These are phyloP conservation scores for Trichoderma sp. DNA, from an alignment of 2,329 filamentous ascomycete species.

Conservation along the genomic window DNA sequence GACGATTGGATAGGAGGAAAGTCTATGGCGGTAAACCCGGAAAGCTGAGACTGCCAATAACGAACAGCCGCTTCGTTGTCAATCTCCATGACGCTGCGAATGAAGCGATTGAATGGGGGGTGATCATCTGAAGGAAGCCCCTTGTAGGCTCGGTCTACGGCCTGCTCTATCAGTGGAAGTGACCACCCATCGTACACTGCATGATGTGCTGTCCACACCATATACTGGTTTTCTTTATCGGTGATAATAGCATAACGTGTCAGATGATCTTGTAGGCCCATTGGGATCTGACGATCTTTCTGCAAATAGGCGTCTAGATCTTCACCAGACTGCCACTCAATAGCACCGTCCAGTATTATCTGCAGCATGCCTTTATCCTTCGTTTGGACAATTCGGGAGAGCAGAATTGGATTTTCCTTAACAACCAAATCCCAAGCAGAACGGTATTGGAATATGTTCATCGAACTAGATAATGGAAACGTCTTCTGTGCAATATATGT, in stretches of 20 bases:
- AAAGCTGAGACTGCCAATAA: no score
- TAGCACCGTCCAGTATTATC: neutral
- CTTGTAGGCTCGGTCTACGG: neutral
- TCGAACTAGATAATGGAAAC: neutral
- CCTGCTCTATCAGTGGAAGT: conserved; percentile 8
- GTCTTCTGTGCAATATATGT: neutral
- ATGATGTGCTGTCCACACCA: conserved; percentile 23
- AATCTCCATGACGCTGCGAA: neutral
- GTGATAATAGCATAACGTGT: neutral
- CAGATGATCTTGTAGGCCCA: neutral
- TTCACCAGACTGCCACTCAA: neutral
- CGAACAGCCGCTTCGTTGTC: no score
- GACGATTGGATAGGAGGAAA: no score
- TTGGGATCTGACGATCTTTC: neutral
- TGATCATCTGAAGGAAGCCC: neutral
- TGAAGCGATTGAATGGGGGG: neutral
- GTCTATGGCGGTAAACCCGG: no score
- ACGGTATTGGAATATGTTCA: neutral
- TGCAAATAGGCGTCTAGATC: neutral
- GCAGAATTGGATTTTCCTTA: neutral
- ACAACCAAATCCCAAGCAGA: neutral
- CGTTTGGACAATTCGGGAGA: conserved; percentile 13
- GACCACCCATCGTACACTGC: conserved; percentile 23
- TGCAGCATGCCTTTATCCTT: neutral
- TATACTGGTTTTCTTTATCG: neutral